Evolutionary conservation across 1,284 basidiomycete species (phyloP).

Genomic region (Apiotrichum mycotoxinovorans): DNA sequence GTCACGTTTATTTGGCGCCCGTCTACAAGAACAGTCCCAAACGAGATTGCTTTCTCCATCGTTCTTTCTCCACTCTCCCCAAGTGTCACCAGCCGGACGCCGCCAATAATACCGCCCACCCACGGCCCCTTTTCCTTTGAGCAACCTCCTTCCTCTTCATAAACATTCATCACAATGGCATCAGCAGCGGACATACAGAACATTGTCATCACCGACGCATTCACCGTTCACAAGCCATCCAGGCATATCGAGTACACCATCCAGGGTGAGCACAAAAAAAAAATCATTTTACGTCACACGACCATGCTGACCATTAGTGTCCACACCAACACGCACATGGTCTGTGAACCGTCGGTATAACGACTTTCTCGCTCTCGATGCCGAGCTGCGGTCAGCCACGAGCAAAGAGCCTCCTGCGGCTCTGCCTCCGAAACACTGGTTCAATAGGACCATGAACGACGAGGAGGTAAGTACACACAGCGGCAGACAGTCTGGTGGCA

Average conservation of each 20-base stretch:
- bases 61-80: no score
- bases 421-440: constrained; percentile 75
- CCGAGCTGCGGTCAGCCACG: constrained; percentile 68
- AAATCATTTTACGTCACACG: background rate
- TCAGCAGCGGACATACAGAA: constrained; percentile 38
- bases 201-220: constrained; percentile 46
- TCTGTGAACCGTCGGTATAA: constrained; percentile 89
- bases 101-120: no score
- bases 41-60: no score
- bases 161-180: constrained; percentile 28
- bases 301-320: constrained; percentile 29
- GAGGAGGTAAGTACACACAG: constrained; percentile 38
- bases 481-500: background rate
- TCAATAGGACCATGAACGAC: constrained; percentile 48
- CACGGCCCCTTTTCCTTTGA: background rate
- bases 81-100: no score
- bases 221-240: constrained; percentile 42
- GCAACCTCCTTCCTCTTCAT: background rate
- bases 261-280: constrained; percentile 38
- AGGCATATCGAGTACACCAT: constrained; percentile 49
- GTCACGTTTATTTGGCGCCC: no score
- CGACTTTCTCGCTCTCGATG: constrained; percentile 83
- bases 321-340: constrained; percentile 66
- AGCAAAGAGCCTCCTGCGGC: constrained; percentile 67
- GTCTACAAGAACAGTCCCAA: no score